A percentile compares a stretch with the other conserved stretches of the same genome.
Conservation (phyloP, 441 rosid genomes). For the Euphorbia schlechtendalii region DNA sequence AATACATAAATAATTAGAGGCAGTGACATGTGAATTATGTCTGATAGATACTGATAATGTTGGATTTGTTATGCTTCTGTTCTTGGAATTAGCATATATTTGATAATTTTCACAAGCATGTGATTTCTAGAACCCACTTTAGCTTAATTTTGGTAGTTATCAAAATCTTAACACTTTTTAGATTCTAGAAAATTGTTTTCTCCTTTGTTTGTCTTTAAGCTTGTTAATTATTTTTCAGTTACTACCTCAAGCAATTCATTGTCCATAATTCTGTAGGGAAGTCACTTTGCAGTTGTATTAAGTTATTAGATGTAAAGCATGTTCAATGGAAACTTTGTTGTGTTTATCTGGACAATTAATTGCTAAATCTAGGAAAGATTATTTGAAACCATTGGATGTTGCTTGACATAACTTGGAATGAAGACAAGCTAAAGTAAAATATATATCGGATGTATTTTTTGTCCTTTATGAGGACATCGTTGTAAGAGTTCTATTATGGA, state of each 20-base stretch:
- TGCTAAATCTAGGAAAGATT: not conserved
- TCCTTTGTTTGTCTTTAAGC: not conserved
- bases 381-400: not conserved
- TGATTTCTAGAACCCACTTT: not conserved
- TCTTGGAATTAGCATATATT: not conserved
- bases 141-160: not conserved
- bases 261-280: not conserved
- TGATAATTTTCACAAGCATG: not conserved
- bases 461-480: too few species aligned
- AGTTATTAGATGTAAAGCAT: not conserved
- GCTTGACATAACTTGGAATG: not conserved
- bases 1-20: not conserved
- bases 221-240: not conserved
- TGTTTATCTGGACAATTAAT: not conserved
- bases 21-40: not conserved
- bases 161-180: not conserved
- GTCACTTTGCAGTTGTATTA: not conserved
- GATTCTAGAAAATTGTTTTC: not conserved
- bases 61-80: not conserved
- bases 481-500: too few species aligned
- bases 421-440: not conserved
- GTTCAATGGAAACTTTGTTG: not conserved
- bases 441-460: too few species aligned
- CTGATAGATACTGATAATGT: not conserved
- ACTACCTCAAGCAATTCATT: not conserved